These are phyloP conservation scores for Fusarium drepaniforme DNA, from an alignment of 2,329 filamentous ascomycete genomes.

Conservation along the genomic window DNA sequence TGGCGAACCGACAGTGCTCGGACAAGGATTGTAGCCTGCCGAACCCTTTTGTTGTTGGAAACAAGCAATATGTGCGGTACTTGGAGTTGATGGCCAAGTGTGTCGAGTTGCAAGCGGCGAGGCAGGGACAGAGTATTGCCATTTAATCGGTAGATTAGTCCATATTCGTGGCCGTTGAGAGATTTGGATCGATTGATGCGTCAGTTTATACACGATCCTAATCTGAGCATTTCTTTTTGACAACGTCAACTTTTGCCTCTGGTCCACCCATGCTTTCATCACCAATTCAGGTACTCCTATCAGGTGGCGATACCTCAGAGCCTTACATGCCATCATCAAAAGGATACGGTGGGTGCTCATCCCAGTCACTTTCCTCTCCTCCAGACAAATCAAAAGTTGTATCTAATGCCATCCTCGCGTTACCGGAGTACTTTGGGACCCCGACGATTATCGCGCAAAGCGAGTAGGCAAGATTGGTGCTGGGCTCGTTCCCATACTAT, in stretches of 20 bases:
- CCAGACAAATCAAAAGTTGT: neutral
- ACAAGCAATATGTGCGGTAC: slow-evolving; percentile 23
- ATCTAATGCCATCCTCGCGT: neutral
- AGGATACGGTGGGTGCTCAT: neutral
- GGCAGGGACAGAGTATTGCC: neutral
- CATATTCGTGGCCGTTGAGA: neutral
- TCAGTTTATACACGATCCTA: too few relatives aligned
- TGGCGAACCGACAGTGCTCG: slow-evolving; percentile 18
- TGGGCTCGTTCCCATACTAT: slow-evolving; percentile 1
- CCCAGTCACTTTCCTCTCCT: neutral
- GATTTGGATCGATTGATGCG: too few relatives aligned
- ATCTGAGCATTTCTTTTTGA: neutral
- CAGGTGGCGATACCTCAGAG: neutral
- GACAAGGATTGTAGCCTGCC: slow-evolving; percentile 12
- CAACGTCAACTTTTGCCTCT: neutral
- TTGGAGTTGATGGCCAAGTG: slow-evolving; percentile 29
- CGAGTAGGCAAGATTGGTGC: neutral
- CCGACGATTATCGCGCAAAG: slow-evolving; percentile 5
- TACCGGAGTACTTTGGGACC: neutral
- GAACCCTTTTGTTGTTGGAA: slow-evolving; percentile 32
- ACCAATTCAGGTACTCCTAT: neutral
- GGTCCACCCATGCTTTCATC: neutral
- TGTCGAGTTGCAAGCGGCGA: slow-evolving; percentile 16
- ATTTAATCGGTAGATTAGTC: neutral
- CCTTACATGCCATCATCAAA: neutral